Percentiles rank a stretch among this genome's conserved stretches.
Evolutionary conservation across 805 yeast species (phyloP).

Genomic region (Isabelozyma pseudorhagii): DNA sequence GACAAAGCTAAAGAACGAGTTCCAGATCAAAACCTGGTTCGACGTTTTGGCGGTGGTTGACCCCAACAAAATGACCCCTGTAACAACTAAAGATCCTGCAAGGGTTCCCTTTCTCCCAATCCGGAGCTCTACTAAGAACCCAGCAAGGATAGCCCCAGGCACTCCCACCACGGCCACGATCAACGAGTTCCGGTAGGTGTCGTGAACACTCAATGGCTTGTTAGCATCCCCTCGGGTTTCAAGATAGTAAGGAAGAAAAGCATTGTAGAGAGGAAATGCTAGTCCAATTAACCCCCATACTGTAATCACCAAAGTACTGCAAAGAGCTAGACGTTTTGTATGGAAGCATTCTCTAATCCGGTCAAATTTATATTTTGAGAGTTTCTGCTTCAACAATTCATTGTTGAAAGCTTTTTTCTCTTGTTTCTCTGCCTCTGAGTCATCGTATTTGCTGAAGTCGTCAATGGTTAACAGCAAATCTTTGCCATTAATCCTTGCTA

Average conservation of each 20-base stretch:
- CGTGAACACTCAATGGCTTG: conserved; percentile 20
- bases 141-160: conserved; percentile 28
- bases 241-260: conserved; percentile 46
- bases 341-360: conserved; percentile 38
- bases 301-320: conserved; percentile 34
- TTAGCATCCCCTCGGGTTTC: conserved; percentile 21
- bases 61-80: conserved; percentile 59
- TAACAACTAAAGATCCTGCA: conserved; percentile 47
- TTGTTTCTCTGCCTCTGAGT: conserved; percentile 3
- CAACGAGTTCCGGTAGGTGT: conserved; percentile 26
- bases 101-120: conserved; percentile 57
- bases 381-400: conserved; percentile 21
- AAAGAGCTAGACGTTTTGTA: conserved; percentile 31
- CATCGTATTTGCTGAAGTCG: conserved; percentile 23
- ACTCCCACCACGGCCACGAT: conserved; percentile 28
- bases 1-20: conserved; percentile 44
- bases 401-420: conserved; percentile 7
- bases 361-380: conserved; percentile 22
- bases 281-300: conserved; percentile 60
- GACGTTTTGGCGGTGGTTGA: conserved; percentile 60
- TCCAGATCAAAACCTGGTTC: conserved; percentile 43
- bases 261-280: conserved; percentile 45
- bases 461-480: conserved; percentile 43
- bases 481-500: conserved; percentile 45
- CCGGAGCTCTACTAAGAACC: conserved; percentile 13